Percentiles rank a stretch among this genome's conserved stretches.
Evolutionary conservation across 805 yeast species (phyloP).

Genomic region (Candida xiaguanensis): DNA sequence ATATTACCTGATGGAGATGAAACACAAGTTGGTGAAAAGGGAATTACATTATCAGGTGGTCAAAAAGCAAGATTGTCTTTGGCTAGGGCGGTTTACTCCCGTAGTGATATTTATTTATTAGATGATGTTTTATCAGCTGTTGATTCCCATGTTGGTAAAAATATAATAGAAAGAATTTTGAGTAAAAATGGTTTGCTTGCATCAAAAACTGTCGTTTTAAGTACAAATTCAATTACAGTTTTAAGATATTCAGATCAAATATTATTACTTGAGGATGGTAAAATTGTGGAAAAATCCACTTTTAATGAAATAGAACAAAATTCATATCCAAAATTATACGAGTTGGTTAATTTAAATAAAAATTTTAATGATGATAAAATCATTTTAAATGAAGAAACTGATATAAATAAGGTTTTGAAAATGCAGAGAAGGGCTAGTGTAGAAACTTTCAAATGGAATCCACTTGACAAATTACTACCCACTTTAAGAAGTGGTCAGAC

Average conservation of each 20-base stretch:
- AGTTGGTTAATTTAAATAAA: constrained; percentile 35
- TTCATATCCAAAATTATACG: constrained; percentile 23
- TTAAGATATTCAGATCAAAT: constrained; percentile 58
- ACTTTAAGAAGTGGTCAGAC: constrained; percentile 39
- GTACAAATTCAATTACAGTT: constrained; percentile 57
- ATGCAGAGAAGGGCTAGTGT: constrained; percentile 43
- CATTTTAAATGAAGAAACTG: not conserved
- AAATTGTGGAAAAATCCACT: constrained; percentile 51
- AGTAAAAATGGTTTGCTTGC: constrained; percentile 47
- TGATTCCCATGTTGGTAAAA: constrained; percentile 65
- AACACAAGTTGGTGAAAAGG: constrained; percentile 58
- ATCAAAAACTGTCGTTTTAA: constrained; percentile 50
- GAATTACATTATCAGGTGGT: constrained; percentile 59
- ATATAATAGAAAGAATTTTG: constrained; percentile 47
- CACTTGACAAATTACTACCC: constrained; percentile 26
- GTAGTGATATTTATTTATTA: constrained; percentile 53
- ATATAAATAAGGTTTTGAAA: not conserved
- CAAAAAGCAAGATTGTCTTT: constrained; percentile 62
- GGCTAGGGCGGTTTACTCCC: constrained; percentile 66
- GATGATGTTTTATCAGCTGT: constrained; percentile 73
- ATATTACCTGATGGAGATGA: constrained; percentile 51
- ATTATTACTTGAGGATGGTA: constrained; percentile 51
- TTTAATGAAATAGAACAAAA: constrained; percentile 16
- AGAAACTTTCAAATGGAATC: constrained; percentile 52
- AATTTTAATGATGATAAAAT: not conserved